phyloP scores from a whole-genome alignment of 148 eudicot genomes.

The Silene conica region DNA sequence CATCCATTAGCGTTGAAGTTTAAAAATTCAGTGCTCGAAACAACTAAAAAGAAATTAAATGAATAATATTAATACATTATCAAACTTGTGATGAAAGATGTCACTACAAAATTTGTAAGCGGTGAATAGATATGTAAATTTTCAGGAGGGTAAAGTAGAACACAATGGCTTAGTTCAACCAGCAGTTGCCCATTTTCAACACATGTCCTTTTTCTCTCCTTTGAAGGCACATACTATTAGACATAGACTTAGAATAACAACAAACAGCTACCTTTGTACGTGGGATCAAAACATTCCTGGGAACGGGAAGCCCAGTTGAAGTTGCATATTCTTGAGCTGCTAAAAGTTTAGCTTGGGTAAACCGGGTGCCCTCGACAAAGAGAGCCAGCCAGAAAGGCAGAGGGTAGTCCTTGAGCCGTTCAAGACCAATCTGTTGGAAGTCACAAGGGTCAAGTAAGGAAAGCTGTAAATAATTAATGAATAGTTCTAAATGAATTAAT shows the following conservation, averaged over 20 bases:
- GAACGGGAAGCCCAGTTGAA: conserved; percentile 72
- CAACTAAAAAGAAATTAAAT: background rate
- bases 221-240: background rate
- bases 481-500: background rate
- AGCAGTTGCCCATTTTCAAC: conserved; percentile 3
- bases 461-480: background rate
- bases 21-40: background rate
- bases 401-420: conserved; percentile 74
- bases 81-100: background rate
- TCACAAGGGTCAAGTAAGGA: conserved; percentile 23
- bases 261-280: conserved; percentile 65
- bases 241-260: background rate
- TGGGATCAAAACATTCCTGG: conserved; percentile 85
- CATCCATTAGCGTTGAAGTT: background rate
- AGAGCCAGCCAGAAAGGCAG: conserved; percentile 93
- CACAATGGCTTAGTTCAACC: background rate
- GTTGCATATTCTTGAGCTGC: conserved; percentile 98
- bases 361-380: conserved; percentile 94
- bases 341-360: conserved; percentile 81
- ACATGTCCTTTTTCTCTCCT: background rate
- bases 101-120: background rate
- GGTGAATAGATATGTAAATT: background rate
- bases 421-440: conserved; percentile 63
- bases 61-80: background rate
- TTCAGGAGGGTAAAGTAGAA: background rate